Evolutionary conservation across 2,329 filamentous ascomycete species (phyloP), one percentile per base, ranked within the genome.

Genomic region (Pseudomassariella vexata): DNA sequence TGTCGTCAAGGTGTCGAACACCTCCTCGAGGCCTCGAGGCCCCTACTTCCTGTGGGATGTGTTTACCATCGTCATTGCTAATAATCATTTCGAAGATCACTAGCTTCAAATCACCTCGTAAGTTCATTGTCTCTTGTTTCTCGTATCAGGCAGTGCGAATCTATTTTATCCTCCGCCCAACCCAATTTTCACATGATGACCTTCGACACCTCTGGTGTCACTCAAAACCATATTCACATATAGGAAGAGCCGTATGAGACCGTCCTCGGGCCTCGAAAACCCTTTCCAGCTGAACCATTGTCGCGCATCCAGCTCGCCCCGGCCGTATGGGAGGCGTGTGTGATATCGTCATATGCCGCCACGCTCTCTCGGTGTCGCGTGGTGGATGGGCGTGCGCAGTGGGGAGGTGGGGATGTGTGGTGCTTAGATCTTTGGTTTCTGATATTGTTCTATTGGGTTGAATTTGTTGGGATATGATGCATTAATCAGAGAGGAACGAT

Each of bases 281-380:
- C 36, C 28, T 29, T 32, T 24, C n/a, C n/a, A n/a, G n/a, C n/a
- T n/a, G n/a, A n/a, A n/a, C n/a, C n/a, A n/a, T n/a, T n/a, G n/a
- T n/a, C n/a, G n/a, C n/a, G n/a, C n/a, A n/a, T n/a, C n/a, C n/a
- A n/a, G n/a, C n/a, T n/a, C n/a, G 25, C 23, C 20, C 18, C 22
- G 33, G 22, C 33, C 32, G 32, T 45, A 45, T 45, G 38, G 42
- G 42, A 37, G 42, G 47, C 44, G 50, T 48, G 52, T 56, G 53
- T 51, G 33, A 32, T 31, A 56, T 48, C 53, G 53, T 41, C 53
- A 56, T 41, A 47, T 56, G 52, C 50, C 54, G 50, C 51, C 53
- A 47, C 32, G 48, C 33, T 27, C n/a, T 40, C 38, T 41, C 33
- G 40, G 43, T 45, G 43, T 34, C 32, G 46, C 39, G 24, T 30